phyloP scores from a whole-genome alignment of 108 stramenopile species.

The Skeletonema tropicum region DNA sequence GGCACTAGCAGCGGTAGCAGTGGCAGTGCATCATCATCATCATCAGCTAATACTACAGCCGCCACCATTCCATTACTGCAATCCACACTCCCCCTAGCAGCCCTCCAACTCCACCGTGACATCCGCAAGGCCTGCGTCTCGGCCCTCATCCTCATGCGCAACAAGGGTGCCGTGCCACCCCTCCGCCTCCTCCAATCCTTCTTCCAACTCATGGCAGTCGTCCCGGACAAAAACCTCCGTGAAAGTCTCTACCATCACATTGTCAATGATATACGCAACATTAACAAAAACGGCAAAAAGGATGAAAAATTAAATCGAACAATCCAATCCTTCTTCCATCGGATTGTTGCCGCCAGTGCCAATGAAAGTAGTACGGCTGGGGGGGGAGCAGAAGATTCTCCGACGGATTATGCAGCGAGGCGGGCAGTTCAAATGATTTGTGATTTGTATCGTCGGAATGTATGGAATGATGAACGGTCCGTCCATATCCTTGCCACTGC shows the following conservation, averaged over 20 bases:
- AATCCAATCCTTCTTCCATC: slow-evolving; percentile 84
- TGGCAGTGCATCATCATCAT: slow-evolving; percentile 14
- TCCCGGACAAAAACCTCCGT: slow-evolving; percentile 89
- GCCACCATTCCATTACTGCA: slow-evolving; percentile 20
- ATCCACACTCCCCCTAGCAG: slow-evolving; percentile 56
- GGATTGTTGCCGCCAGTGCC: slow-evolving; percentile 57
- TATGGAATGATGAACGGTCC: slow-evolving; percentile 96
- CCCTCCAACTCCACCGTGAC: slow-evolving; percentile 82
- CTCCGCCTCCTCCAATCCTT: slow-evolving; percentile 86
- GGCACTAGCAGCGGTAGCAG: slow-evolving; percentile 32
- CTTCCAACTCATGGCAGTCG: slow-evolving; percentile 89
- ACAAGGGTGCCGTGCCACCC: slow-evolving; percentile 86
- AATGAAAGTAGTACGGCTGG: slow-evolving; percentile 33
- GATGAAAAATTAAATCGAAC: slow-evolving; percentile 85
- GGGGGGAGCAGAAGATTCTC: slow-evolving; percentile 49
- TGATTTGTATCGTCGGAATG: slow-evolving; percentile 91
- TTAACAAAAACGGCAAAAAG: slow-evolving; percentile 87
- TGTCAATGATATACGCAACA: slow-evolving; percentile 89
- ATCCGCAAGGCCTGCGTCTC: slow-evolving; percentile 89
- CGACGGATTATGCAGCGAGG: slow-evolving; percentile 80
- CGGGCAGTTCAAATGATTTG: slow-evolving; percentile 92
- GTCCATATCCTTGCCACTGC: slow-evolving; percentile 95
- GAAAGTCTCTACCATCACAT: slow-evolving; percentile 88
- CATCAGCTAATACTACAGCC: neutral
- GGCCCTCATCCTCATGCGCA: slow-evolving; percentile 90